Base-by-base conservation (phyloP, 139 green algal species). In the Yamagishiella unicocca region DNA sequence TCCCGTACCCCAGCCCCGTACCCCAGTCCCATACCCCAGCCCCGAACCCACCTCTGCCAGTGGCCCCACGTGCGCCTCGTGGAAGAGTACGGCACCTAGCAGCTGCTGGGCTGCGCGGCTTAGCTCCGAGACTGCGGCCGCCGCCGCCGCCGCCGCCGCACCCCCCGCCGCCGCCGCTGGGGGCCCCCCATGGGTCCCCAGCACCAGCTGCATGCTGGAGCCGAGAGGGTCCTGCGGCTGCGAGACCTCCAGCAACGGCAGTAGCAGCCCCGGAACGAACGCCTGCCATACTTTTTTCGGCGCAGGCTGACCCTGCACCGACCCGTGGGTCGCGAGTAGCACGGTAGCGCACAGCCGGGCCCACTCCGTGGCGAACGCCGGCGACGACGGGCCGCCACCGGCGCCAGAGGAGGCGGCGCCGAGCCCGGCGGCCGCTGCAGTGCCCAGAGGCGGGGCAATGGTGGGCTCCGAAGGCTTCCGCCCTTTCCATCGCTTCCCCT, bases 231-330 rank as follows among this genome's bases (percentile, higher is more conserved):
- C 75, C 43, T 27, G 22, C 29, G 42, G 31, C 25, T 43, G 35
- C 17, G 74, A 38, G 45, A 84, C 42, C 27, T 43, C 73, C 61
- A 89, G 84, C 25, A 89, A 74, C 19, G 84, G 42, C 73, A 83
- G 38, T 27, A 82, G 22, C 33, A 89, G 42, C 9, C 12, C 61
- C 38, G 83, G 83, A 0, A 83, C 84, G 24, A 89, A 64, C 24
- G 74, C 74, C 58, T 81, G 58, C 71, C 78, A 83, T 29, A 89
- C 74, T 37, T 80, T 81, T 29, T 74, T 73, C 5, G 82, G 82
- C n/a, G 53, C 54, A 22, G 82, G 70, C n/a, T 88, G 82, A 0
- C 27, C 68, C 9, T 24, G 27, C 4, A 55, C 82, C 7, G 70
- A 50, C 29, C 50, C 40, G 19, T 74, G 70, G 24, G 55, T 46